Conservation (phyloP, 2,329 filamentous ascomycete species). For the Pseudogymnoascus sp. region DNA sequence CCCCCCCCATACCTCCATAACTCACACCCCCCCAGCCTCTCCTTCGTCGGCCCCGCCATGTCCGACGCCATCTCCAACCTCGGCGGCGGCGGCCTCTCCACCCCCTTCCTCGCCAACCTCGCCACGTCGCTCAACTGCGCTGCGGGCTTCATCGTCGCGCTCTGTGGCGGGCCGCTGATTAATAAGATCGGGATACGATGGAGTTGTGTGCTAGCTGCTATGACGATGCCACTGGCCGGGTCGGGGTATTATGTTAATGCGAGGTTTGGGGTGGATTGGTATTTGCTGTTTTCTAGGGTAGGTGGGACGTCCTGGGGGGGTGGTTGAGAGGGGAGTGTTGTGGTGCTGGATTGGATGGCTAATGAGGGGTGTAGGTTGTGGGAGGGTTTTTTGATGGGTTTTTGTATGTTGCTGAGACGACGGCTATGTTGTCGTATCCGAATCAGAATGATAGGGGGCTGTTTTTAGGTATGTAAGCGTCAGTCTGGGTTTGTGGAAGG, state of each 20-base stretch:
- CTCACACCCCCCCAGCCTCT: constrained; percentile 8
- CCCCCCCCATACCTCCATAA: no score
- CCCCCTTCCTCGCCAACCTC: constrained; percentile 16
- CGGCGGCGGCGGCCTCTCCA: constrained; percentile 16
- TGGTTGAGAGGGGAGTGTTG: background rate
- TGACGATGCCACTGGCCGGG: constrained; percentile 29
- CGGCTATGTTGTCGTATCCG: constrained; percentile 33
- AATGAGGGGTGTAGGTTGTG: constrained; percentile 15
- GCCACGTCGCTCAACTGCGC: constrained; percentile 15
- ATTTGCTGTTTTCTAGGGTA: constrained; percentile 26
- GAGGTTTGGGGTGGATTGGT: constrained; percentile 26
- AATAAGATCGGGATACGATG: constrained; percentile 34
- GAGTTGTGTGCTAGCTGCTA: constrained; percentile 31
- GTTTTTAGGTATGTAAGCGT: constrained; percentile 20
- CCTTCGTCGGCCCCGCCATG: constrained; percentile 18
- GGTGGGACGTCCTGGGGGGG: background rate
- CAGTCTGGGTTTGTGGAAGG: background rate
- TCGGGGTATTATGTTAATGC: constrained; percentile 31
- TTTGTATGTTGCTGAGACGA: constrained; percentile 31
- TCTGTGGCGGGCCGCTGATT: constrained; percentile 32
- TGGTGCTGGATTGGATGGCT: background rate
- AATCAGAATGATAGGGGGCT: constrained; percentile 29
- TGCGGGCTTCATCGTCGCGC: constrained; percentile 13
- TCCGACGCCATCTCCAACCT: constrained; percentile 18
- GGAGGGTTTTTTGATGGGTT: constrained; percentile 22